Conservation (phyloP, 176 grass and related monocot species). For the Carex kokanica region DNA sequence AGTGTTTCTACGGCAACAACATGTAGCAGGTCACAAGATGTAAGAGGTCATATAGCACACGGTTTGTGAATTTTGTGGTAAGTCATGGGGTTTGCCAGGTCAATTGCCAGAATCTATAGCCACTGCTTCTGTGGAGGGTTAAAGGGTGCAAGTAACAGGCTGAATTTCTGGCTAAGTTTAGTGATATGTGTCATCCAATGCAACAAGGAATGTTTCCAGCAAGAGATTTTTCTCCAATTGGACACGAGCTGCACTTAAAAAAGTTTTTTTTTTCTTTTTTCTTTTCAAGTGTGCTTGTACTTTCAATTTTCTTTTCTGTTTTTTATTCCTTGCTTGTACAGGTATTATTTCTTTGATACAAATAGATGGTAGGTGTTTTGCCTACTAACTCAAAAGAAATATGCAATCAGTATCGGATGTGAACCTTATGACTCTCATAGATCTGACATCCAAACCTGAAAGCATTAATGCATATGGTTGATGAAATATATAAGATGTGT, state of each 20-base stretch:
- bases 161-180: neutral
- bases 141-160: neutral
- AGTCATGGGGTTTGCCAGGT: neutral
- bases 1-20: neutral
- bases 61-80: neutral
- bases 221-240: neutral
- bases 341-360: neutral
- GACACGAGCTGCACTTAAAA: neutral
- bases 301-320: neutral
- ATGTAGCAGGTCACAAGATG: neutral
- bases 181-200: neutral
- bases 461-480: neutral
- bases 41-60: neutral
- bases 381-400: neutral
- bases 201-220: slow-evolving; percentile 6
- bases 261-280: neutral
- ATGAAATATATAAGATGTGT: neutral
- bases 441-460: neutral
- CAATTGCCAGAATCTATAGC: neutral
- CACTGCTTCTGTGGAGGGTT: neutral
- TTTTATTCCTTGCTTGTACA: neutral
- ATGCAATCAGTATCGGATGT: neutral
- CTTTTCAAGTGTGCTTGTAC: neutral
- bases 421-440: neutral
- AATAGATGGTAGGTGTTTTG: neutral